These are phyloP conservation scores for Talaromyces ruber DNA, from an alignment of 495 filamentous ascomycete genomes.

Conservation along the genomic window DNA sequence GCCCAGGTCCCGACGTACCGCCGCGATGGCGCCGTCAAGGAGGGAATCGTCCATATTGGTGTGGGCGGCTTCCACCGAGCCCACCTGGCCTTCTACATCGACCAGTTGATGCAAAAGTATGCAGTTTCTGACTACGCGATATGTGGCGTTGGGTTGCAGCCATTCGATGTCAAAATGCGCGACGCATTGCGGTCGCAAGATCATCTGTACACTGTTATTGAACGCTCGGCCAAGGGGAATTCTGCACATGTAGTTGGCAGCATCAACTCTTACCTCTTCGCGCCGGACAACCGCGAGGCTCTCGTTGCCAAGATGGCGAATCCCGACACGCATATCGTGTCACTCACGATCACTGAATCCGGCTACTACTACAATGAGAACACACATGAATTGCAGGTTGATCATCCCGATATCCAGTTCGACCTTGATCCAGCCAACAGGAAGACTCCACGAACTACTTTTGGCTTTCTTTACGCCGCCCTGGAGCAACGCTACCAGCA, in stretches of 20 bases:
- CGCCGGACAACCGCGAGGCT: constrained; percentile 36
- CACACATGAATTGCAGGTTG: constrained; percentile 36
- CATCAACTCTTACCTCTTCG: constrained; percentile 42
- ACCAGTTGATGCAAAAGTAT: constrained; percentile 38
- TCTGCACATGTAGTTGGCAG: constrained; percentile 35
- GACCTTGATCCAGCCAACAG: constrained; percentile 34
- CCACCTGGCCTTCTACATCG: constrained; percentile 38
- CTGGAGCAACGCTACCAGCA: constrained; percentile 28
- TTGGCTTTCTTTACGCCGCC: constrained; percentile 40
- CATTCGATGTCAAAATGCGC: constrained; percentile 37
- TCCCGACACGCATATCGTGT: constrained; percentile 41
- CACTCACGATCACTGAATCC: constrained; percentile 43
- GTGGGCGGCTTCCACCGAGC: constrained; percentile 43
- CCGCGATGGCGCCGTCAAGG: constrained; percentile 33
- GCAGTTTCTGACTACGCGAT: constrained; percentile 34
- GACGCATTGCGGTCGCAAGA: constrained; percentile 35
- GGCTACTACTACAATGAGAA: constrained; percentile 47
- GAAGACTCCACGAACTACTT: constrained; percentile 31
- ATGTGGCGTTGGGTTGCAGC: constrained; percentile 37
- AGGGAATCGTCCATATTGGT: constrained; percentile 41
- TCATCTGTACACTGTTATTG: constrained; percentile 39
- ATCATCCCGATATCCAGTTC: constrained; percentile 38
- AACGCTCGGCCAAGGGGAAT: constrained; percentile 37
- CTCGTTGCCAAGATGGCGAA: constrained; percentile 43
- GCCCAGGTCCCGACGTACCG: constrained; percentile 26